Percentiles rank a stretch among this genome's conserved stretches.
Evolutionary conservation across 495 filamentous ascomycete genomes (phyloP).

Genomic region (Aspergillus baeticus): DNA sequence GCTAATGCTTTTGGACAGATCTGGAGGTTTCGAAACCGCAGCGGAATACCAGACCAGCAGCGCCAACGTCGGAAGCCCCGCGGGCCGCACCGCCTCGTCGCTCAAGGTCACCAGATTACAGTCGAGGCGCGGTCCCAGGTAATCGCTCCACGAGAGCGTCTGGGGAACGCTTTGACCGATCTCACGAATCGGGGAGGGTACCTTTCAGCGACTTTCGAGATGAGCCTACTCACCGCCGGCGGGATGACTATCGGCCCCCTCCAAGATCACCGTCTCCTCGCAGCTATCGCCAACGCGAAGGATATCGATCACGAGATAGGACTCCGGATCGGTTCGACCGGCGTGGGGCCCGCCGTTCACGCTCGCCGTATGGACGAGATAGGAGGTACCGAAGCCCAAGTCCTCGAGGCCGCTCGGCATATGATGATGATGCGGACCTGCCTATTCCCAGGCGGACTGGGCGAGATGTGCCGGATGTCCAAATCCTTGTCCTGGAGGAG

Average conservation of each 20-base stretch:
- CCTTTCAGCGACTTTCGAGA: constrained; percentile 51
- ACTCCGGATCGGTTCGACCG: constrained; percentile 58
- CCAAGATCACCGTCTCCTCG: constrained; percentile 61
- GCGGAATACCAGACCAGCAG: constrained; percentile 62
- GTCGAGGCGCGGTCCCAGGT: constrained; percentile 45
- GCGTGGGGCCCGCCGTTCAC: constrained; percentile 63
- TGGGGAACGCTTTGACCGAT: constrained; percentile 45
- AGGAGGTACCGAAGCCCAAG: constrained; percentile 68
- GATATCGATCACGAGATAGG: constrained; percentile 62
- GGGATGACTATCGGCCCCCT: constrained; percentile 63
- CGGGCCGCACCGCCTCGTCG: constrained; percentile 47
- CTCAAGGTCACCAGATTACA: constrained; percentile 71
- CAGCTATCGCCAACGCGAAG: constrained; percentile 61
- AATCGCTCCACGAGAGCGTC: constrained; percentile 31
- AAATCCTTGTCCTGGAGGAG: constrained; percentile 78
- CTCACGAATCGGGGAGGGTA: constrained; percentile 35
- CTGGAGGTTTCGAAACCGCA: constrained; percentile 92
- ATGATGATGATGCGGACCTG: constrained; percentile 59
- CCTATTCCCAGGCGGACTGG: constrained; percentile 73
- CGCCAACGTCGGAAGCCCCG: constrained; percentile 36
- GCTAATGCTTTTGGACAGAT: constrained; percentile 51
- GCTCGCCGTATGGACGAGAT: constrained; percentile 59
- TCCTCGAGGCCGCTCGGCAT: constrained; percentile 51
- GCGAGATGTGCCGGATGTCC: constrained; percentile 84
- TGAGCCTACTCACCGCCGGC: constrained; percentile 45